Percentiles rank a stretch among this genome's conserved stretches.
These are phyloP conservation scores for Hibiscus syriacus DNA, from an alignment of 345 rosid species.

Conservation along the genomic window DNA sequence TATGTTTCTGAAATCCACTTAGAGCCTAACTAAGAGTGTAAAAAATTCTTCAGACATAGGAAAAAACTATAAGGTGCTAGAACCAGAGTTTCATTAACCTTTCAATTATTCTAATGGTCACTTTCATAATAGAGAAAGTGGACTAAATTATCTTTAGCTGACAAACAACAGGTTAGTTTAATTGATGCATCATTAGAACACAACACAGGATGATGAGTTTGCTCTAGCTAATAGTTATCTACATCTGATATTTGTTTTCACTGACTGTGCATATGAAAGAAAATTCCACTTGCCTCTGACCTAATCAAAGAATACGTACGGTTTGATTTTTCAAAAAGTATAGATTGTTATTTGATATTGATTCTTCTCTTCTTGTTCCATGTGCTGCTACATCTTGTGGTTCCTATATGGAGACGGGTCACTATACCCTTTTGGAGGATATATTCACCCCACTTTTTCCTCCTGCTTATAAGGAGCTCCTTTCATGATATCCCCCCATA, in stretches of 20 bases:
- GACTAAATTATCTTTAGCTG: too few species aligned
- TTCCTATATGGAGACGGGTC: not conserved
- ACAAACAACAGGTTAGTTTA: too few species aligned
- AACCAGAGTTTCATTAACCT: not conserved
- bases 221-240: not conserved
- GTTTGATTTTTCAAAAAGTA: not conserved
- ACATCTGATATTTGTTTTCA: not conserved
- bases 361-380: not conserved
- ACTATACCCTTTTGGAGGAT: not conserved
- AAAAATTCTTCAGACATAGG: not conserved
- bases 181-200: not conserved
- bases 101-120: not conserved
- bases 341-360: not conserved
- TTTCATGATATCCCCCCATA: not conserved
- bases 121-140: too few species aligned
- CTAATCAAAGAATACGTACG: not conserved
- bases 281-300: not conserved
- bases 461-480: not conserved
- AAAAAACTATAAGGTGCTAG: too few species aligned
- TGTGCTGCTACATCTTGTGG: not conserved
- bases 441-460: not conserved
- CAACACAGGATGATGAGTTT: too few species aligned
- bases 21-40: not conserved
- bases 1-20: slow-evolving; percentile 4
- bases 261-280: too few species aligned